These are phyloP conservation scores for Babesia divergens DNA, from an alignment of 169 alveolate species.

Conservation along the genomic window DNA sequence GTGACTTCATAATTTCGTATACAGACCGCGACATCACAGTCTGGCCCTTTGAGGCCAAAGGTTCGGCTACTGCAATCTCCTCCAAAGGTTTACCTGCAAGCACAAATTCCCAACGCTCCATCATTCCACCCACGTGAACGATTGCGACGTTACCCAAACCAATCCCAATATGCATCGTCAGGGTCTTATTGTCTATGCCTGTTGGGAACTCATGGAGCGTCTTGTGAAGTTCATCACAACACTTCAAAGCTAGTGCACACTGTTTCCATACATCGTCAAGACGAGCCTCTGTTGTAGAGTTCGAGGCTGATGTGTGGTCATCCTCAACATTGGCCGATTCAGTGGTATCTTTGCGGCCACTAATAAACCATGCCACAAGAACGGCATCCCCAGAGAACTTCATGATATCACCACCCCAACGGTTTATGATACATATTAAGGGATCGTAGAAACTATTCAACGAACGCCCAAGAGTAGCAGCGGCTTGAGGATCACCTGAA, in stretches of 20 bases:
- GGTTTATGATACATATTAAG: constrained; percentile 72
- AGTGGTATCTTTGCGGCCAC: neutral
- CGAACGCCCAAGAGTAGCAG: constrained; percentile 77
- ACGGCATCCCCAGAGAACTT: constrained; percentile 87
- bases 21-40: constrained; percentile 75
- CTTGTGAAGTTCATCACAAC: constrained; percentile 79
- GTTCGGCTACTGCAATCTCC: constrained; percentile 75
- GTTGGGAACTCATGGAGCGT: constrained; percentile 78
- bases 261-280: constrained; percentile 27
- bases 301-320: neutral
- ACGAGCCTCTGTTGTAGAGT: neutral
- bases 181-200: constrained; percentile 53
- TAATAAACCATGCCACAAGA: constrained; percentile 74
- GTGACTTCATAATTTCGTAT: constrained; percentile 13
- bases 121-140: constrained; percentile 75
- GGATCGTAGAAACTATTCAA: constrained; percentile 80
- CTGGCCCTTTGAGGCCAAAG: constrained; percentile 77
- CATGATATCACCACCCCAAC: constrained; percentile 86
- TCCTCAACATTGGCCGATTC: neutral
- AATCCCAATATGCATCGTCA: constrained; percentile 77
- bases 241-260: constrained; percentile 68
- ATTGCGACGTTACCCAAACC: constrained; percentile 76
- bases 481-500: constrained; percentile 75
- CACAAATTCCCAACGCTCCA: constrained; percentile 75
- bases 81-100: constrained; percentile 78